Percentiles rank a stretch among this genome's conserved stretches.
These are phyloP conservation scores for Rosa persica DNA, from an alignment of 306 rosid species.

Conservation along the genomic window DNA sequence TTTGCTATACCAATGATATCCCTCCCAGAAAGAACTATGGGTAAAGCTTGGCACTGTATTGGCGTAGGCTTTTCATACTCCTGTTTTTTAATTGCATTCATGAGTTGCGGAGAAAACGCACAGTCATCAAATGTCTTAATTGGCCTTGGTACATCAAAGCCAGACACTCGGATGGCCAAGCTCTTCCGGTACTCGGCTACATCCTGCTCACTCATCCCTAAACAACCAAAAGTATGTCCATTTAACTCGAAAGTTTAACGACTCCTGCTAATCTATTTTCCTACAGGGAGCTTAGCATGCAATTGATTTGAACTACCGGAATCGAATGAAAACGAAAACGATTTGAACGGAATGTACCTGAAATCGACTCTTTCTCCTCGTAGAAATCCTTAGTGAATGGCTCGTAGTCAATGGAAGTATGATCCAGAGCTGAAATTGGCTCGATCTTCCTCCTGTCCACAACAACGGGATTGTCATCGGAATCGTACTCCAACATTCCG, in stretches of 20 bases:
- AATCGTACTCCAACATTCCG: constrained; percentile 86
- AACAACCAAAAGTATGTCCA: constrained; percentile 7
- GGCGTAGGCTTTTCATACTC: constrained; percentile 89
- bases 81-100: constrained; percentile 87
- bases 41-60: constrained; percentile 91
- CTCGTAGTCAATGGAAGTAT: constrained; percentile 76
- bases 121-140: constrained; percentile 79
- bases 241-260: neutral
- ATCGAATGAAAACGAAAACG: neutral
- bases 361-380: constrained; percentile 77
- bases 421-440: constrained; percentile 85
- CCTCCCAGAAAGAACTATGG: constrained; percentile 83
- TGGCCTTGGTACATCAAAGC: constrained; percentile 91
- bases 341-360: constrained; percentile 42
- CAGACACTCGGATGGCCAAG: constrained; percentile 87
- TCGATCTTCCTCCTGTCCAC: constrained; percentile 85
- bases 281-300: neutral
- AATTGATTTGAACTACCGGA: neutral
- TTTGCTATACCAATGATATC: constrained; percentile 95
- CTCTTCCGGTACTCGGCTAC: constrained; percentile 70
- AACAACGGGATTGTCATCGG: constrained; percentile 84
- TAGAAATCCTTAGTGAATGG: constrained; percentile 86
- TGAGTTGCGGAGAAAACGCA: constrained; percentile 73
- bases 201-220: constrained; percentile 91
- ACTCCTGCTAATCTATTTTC: neutral